These are phyloP conservation scores for Candida pseudoviswanathii DNA, from an alignment of 1,139 yeast species.

Conservation along the genomic window DNA sequence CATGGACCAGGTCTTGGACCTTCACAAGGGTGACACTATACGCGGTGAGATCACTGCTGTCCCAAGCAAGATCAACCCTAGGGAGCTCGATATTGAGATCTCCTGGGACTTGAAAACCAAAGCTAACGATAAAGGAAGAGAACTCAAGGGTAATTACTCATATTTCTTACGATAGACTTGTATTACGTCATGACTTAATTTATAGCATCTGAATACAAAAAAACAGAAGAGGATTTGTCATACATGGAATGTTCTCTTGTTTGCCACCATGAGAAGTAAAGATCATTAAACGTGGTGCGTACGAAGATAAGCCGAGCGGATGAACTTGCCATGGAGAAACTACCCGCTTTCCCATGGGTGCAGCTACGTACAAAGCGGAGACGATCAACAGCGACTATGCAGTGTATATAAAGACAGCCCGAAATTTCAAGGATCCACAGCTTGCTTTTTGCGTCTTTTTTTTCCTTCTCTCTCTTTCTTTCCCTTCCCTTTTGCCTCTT, in stretches of 20 bases:
- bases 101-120: constrained; percentile 60
- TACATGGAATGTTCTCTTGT: too few species aligned
- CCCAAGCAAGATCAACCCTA: constrained; percentile 78
- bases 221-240: not conserved
- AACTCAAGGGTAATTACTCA: constrained; percentile 56
- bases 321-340: too few species aligned
- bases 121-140: constrained; percentile 55
- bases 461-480: not conserved
- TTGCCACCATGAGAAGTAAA: too few species aligned
- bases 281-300: too few species aligned
- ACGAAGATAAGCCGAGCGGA: too few species aligned
- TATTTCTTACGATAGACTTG: constrained; percentile 59
- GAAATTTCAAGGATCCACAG: not conserved
- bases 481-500: not conserved
- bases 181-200: not conserved
- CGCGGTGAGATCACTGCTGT: constrained; percentile 71
- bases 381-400: not conserved
- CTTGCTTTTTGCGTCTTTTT: not conserved
- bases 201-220: not conserved
- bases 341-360: too few species aligned
- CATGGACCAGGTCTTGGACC: constrained; percentile 76
- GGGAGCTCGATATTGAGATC: constrained; percentile 78
- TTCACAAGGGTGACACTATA: constrained; percentile 75
- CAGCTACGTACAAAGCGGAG: too few species aligned
- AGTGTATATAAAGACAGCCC: not conserved